Base-by-base conservation (phyloP, 345 rosid genomes). In the Acer saccharum region DNA sequence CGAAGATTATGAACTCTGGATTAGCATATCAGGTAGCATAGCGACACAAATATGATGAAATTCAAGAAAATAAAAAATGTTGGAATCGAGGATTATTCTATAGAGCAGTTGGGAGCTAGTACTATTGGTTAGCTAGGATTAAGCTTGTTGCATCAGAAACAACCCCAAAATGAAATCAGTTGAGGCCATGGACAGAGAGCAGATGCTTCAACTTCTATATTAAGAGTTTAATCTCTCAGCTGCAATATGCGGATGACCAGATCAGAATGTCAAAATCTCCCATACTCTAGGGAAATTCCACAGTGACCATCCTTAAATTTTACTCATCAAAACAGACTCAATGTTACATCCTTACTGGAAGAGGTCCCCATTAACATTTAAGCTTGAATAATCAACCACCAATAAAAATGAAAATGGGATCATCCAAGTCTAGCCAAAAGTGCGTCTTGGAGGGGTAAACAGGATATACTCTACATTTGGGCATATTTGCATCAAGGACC, bases 21-120 rank as follows among this genome's bases (percentile, higher is more conserved):
- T 14, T 35, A 68, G 63, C 71, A 76, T 69, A 80, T 13, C 16
- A 71, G 25, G n/a, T 27, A 46, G 67, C 55, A 76, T 3, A 3
- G 23, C 0, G 3, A 18, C 69, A 65, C 65, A 67, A 9, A 68
- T 1, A 7, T 18, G 55, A 71, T 12, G 60, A 32, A 68, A 74
- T 46, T 18, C 44, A 57, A 9, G 63, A 39, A 25, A 9, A 54
- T 58, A 65, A 64, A 52, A 44, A 32, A 23, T 14, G 60, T 27
- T 35, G 29, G 35, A 11, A 12, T 50, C 20, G n/a, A 54, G 7
- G 21, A 27, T 39, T 8, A 23, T 55, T 72, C 54, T 16, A 10
- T 25, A 27, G 7, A 74, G 69, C 63, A 71, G 6, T 71, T 20
- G 21, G 20, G 3, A 21, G 4, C 10, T 1, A 70, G 7, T 70